phyloP scores from a whole-genome alignment of 2,329 filamentous ascomycete genomes.

The Alternaria gansuensis region DNA sequence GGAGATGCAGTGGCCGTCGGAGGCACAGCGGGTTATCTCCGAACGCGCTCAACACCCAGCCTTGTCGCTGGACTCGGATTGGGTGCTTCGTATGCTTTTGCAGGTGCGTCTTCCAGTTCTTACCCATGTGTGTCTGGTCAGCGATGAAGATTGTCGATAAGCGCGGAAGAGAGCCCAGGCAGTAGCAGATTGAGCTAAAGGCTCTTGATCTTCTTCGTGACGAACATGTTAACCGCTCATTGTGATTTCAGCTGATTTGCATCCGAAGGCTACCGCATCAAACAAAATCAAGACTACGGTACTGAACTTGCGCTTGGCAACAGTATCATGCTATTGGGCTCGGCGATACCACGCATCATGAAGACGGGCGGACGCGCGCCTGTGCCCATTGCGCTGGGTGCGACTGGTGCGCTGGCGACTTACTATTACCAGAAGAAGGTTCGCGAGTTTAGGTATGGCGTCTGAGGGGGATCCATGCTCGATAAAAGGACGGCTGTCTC shows the following conservation, averaged over 20 bases:
- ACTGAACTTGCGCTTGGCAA: slow-evolving; percentile 42
- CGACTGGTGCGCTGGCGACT: slow-evolving; percentile 36
- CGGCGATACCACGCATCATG: slow-evolving; percentile 39
- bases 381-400: slow-evolving; percentile 39
- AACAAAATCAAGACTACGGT: slow-evolving; percentile 42
- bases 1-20: slow-evolving; percentile 34
- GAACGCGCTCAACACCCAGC: slow-evolving; percentile 41
- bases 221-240: background rate
- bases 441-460: slow-evolving; percentile 43
- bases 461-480: slow-evolving; percentile 18
- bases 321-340: slow-evolving; percentile 37
- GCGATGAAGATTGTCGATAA: no score
- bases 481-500: background rate
- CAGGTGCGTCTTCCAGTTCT: slow-evolving; percentile 24
- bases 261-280: slow-evolving; percentile 37
- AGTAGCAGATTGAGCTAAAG: no score
- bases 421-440: slow-evolving; percentile 46
- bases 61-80: slow-evolving; percentile 41
- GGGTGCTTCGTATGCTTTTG: slow-evolving; percentile 39
- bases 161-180: no score
- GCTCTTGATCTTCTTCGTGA: no score
- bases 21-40: slow-evolving; percentile 41
- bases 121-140: background rate
- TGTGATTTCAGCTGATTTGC: background rate
- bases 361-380: slow-evolving; percentile 42